These are phyloP conservation scores for Cystobasidiaceae sp. DNA, from an alignment of 1,284 basidiomycete species.

Conservation along the genomic window DNA sequence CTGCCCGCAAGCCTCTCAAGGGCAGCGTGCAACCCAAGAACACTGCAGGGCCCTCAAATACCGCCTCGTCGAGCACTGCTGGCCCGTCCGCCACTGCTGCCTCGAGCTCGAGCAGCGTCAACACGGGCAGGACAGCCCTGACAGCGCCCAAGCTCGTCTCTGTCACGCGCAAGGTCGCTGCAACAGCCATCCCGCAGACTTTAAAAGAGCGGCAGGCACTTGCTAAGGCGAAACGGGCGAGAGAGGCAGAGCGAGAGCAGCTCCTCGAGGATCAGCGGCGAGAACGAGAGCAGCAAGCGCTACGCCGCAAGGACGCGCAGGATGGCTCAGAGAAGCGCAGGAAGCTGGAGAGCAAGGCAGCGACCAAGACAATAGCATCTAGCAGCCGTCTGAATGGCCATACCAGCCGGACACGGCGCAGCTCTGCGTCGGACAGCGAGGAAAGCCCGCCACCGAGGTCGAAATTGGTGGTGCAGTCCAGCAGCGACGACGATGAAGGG, in stretches of 20 bases:
- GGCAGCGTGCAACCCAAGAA: not conserved
- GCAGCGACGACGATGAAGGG: conserved; percentile 9
- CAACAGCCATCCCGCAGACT: not conserved
- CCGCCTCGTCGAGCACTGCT: not conserved
- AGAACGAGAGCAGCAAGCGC: not conserved
- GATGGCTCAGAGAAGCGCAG: not conserved
- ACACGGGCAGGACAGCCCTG: not conserved
- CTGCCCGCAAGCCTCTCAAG: conserved; percentile 9
- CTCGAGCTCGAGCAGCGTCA: not conserved
- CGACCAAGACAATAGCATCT: not conserved
- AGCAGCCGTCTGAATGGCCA: not conserved
- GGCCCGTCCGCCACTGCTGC: not conserved
- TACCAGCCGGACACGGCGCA: not conserved
- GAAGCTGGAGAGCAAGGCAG: conserved; percentile 26
- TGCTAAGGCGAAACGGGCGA: conserved; percentile 4
- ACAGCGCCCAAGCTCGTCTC: conserved; percentile 7
- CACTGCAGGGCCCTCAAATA: not conserved
- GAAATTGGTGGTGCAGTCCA: conserved; percentile 1
- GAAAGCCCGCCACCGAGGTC: not conserved
- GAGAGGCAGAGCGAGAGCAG: conserved; percentile 1
- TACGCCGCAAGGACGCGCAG: not conserved
- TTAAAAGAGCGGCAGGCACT: conserved; percentile 20
- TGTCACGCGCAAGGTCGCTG: conserved; percentile 5
- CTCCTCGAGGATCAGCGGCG: not conserved
- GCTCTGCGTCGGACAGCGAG: not conserved